Percentiles rank a stretch among this genome's conserved stretches.
Conservation (phyloP, 208 protist genomes). For the Trypanosoma rangeli region DNA sequence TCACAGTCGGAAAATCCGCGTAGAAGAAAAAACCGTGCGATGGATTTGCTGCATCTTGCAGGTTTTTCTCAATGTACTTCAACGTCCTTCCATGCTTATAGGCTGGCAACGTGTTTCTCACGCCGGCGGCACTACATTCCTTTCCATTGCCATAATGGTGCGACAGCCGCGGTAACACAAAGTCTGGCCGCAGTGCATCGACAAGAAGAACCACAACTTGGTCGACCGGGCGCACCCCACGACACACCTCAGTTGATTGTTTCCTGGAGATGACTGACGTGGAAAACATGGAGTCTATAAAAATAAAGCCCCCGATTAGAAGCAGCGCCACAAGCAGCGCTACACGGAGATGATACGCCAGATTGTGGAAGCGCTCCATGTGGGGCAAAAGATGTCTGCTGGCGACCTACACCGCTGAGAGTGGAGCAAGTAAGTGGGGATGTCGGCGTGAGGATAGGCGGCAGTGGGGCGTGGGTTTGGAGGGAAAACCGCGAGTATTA, state of each 20-base stretch:
- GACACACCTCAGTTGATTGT: slow-evolving; percentile 35
- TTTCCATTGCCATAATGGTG: slow-evolving; percentile 38
- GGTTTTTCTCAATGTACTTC: slow-evolving; percentile 54
- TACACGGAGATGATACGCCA: slow-evolving; percentile 13
- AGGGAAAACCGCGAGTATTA: no score
- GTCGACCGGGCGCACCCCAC: slow-evolving; percentile 40
- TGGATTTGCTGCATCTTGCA: slow-evolving; percentile 32
- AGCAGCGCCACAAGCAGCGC: slow-evolving; percentile 35
- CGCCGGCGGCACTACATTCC: slow-evolving; percentile 25
- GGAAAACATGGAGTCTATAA: slow-evolving; percentile 64
- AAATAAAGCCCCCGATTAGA: slow-evolving; percentile 39
- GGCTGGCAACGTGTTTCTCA: neutral
- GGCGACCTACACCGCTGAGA: no score
- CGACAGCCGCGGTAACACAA: slow-evolving; percentile 41
- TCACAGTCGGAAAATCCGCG: slow-evolving; percentile 97
- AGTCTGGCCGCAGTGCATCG: slow-evolving; percentile 75
- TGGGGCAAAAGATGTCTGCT: neutral
- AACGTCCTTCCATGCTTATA: slow-evolving; percentile 32
- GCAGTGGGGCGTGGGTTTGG: no score
- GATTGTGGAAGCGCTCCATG: neutral
- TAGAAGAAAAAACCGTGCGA: slow-evolving; percentile 78
- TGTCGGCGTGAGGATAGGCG: no score
- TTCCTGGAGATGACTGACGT: slow-evolving; percentile 36
- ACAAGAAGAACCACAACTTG: slow-evolving; percentile 73
- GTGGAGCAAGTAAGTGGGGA: no score